Conservation (phyloP, 345 rosid species). For the Eucalyptus curtisii region DNA sequence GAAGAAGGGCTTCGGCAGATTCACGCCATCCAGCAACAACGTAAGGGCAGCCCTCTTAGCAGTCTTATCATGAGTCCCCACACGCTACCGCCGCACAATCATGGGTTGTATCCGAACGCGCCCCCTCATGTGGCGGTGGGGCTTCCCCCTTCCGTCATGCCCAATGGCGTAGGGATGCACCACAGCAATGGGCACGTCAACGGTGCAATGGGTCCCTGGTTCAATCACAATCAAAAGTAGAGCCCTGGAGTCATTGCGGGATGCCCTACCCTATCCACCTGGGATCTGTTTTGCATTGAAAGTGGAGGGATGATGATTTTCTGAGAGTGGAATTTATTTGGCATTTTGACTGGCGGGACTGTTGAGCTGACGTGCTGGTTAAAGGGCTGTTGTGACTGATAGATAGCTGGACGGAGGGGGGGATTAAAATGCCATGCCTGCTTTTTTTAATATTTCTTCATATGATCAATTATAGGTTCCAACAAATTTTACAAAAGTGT, state of each 20-base stretch:
- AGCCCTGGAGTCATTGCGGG: not conserved
- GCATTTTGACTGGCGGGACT: conserved; percentile 36
- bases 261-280: not conserved
- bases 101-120: conserved; percentile 48
- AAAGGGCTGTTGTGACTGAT: not conserved
- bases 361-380: no score
- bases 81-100: conserved; percentile 41
- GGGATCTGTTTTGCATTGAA: conserved; percentile 4
- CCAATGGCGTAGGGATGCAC: conserved; percentile 50
- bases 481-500: not conserved
- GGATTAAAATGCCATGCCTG: conserved; percentile 1
- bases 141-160: conserved; percentile 46
- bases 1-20: conserved; percentile 95
- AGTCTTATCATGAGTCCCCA: conserved; percentile 59
- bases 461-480: not conserved
- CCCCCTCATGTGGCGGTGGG: conserved; percentile 67
- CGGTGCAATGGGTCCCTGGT: conserved; percentile 80
- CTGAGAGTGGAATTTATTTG: not conserved
- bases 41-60: conserved; percentile 59
- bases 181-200: conserved; percentile 80
- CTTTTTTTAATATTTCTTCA: not conserved
- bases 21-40: conserved; percentile 53
- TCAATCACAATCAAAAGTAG: conserved; percentile 53
- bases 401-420: not conserved
- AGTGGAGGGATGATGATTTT: not conserved